Conservation (phyloP, 2,329 filamentous ascomycete species). For the Purpureocillium lavendulum region DNA sequence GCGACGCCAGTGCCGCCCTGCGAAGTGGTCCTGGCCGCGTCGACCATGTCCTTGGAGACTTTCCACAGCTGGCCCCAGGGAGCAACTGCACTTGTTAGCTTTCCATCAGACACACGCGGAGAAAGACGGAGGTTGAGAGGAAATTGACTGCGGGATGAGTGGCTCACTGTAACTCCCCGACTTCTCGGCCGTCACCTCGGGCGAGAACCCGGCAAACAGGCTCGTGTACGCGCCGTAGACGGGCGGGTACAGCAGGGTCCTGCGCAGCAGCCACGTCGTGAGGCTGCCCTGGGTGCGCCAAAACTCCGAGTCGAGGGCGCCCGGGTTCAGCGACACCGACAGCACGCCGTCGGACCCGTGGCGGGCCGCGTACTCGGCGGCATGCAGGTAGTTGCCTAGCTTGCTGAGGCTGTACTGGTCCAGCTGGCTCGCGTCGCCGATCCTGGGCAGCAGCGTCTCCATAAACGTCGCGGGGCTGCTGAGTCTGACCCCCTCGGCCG, state of each 20-base stretch:
- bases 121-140: too few species aligned
- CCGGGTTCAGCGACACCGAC: conserved; percentile 27
- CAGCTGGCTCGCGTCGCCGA: background rate
- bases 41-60: conserved; percentile 18
- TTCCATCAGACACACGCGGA: background rate
- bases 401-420: conserved; percentile 18
- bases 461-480: background rate
- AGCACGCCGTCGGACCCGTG: conserved; percentile 19
- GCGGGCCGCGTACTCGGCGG: conserved; percentile 19
- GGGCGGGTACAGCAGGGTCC: conserved; percentile 15
- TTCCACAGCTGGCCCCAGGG: conserved; percentile 27
- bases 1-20: conserved; percentile 26
- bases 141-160: too few species aligned
- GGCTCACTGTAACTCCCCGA: conserved; percentile 7
- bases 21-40: conserved; percentile 16
- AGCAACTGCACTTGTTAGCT: conserved; percentile 12
- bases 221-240: conserved; percentile 38
- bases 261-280: conserved; percentile 7
- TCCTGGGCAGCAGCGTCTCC: background rate
- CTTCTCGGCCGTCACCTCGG: conserved; percentile 27
- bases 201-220: conserved; percentile 36
- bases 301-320: conserved; percentile 29
- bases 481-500: background rate
- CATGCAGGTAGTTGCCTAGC: conserved; percentile 21
- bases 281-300: conserved; percentile 17